Evolutionary conservation across 768 basidiomycete genomes (phyloP), one percentile per base, ranked within the genome.

Genomic region (Glaciozyma antarctica): DNA sequence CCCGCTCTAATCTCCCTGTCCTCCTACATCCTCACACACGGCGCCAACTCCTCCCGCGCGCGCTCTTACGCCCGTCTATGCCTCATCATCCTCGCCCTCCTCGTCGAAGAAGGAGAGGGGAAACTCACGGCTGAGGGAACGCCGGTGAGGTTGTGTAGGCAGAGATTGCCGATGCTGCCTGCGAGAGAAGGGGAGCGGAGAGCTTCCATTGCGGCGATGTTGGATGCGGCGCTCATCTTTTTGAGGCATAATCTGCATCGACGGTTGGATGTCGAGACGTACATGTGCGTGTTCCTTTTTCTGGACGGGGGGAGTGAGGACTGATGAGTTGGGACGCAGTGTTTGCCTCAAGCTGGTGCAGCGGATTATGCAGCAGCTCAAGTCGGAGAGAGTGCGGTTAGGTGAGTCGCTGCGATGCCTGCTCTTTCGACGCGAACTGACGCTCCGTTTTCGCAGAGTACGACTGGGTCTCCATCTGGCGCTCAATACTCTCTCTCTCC

Each of bases 1-100:
- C 26, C 54, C 0, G 43, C 60, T n/a, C 63, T 72, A 44, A 67
- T 72, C 60, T 72, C 71, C 2, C 49, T 70, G n/a, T 44, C 63
- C 10, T 72, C 71, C 15, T 72, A 72, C 65, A 1, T 69, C 47
- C 44, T 60, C 38, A 65, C 55, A 34, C 71, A 72, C 60, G 71
- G 66, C 26, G 57, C 68, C 5, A 16, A 45, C 17, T 62, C 64
- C 3, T 1, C 28, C 0, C 62, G 71, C 16, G 60, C 67, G 0
- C 53, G 49, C 0, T 17, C 61, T 3, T 72, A 72, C 68, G 34
- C 68, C 2, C 54, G 63, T 9, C 62, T 72, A 0, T 10, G 17
- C n/a, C 65, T 72, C 24, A 47, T 62, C 16, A 5, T 65, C n/a
- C 26, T 69, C 43, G 53, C 53, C 13, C 34, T 72, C 13, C 61